These are phyloP conservation scores for Cystofilobasidium capitatum DNA, from an alignment of 768 basidiomycete genomes.

Conservation along the genomic window DNA sequence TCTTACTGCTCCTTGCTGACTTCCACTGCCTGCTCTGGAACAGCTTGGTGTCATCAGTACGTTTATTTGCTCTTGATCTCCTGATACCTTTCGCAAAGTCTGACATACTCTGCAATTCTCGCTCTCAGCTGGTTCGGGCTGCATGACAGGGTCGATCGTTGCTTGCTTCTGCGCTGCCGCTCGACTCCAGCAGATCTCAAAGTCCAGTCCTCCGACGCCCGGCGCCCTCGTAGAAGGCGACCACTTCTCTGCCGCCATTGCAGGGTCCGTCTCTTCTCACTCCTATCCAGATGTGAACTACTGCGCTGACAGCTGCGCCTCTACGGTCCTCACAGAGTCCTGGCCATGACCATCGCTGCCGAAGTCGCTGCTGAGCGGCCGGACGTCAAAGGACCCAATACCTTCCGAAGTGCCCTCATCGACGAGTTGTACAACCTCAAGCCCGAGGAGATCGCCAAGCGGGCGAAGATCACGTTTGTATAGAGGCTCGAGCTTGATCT, in stretches of 20 bases:
- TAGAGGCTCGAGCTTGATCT: no score
- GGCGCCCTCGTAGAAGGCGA: constrained; percentile 58
- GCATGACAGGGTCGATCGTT: constrained; percentile 46
- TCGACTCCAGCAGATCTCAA: constrained; percentile 42
- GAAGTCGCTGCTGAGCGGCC: constrained; percentile 49
- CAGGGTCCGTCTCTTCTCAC: constrained; percentile 51
- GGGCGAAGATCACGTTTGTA: not conserved
- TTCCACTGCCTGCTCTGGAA: not conserved
- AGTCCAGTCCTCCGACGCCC: constrained; percentile 28
- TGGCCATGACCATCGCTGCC: constrained; percentile 55
- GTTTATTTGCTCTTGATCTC: no score
- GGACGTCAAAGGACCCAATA: constrained; percentile 53
- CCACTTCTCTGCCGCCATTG: constrained; percentile 63
- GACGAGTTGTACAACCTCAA: constrained; percentile 48
- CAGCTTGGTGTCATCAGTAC: constrained; percentile 69
- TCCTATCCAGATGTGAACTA: constrained; percentile 1
- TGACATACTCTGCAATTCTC: no score
- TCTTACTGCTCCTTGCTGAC: not conserved
- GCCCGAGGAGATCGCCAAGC: constrained; percentile 4
- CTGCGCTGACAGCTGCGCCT: constrained; percentile 17
- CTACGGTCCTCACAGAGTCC: constrained; percentile 41
- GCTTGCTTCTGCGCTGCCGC: constrained; percentile 64
- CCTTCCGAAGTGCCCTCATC: constrained; percentile 56
- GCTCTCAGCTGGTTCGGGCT: constrained; percentile 88
- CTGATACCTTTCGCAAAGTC: no score